These are phyloP conservation scores for Parachlorella kessleri DNA, from an alignment of 139 green algal genomes.

Conservation along the genomic window DNA sequence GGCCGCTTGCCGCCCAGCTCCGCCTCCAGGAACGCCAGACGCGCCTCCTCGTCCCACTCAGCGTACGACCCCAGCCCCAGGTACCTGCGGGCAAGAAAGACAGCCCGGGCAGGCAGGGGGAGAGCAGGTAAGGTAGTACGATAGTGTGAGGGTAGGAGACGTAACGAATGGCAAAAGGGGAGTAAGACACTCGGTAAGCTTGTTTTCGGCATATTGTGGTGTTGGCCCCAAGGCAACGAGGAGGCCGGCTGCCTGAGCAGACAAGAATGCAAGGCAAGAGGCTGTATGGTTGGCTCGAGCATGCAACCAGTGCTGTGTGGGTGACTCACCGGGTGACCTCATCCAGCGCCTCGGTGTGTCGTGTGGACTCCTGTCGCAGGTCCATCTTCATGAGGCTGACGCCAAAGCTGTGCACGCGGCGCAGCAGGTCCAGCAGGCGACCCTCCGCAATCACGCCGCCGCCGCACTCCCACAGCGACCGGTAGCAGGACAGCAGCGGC, in stretches of 20 bases:
- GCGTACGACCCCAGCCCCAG: slow-evolving; percentile 85
- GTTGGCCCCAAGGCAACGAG: no score
- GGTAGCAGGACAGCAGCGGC: slow-evolving; percentile 86
- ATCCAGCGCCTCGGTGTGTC: slow-evolving; percentile 87
- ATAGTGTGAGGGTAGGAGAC: neutral
- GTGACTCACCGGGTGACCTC: slow-evolving; percentile 77
- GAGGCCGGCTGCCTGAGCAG: no score
- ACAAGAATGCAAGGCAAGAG: no score
- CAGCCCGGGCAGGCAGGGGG: neutral
- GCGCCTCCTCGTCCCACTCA: slow-evolving; percentile 72
- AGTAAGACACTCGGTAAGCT: neutral
- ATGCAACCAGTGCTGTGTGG: no score
- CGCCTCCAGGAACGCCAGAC: slow-evolving; percentile 65
- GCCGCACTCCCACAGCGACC: slow-evolving; percentile 86
- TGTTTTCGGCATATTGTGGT: no score
- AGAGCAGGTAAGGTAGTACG: no score
- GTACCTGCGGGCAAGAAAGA: slow-evolving; percentile 64
- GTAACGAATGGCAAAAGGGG: neutral
- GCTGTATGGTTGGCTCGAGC: no score
- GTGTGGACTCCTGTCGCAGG: slow-evolving; percentile 88
- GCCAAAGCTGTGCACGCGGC: slow-evolving; percentile 88
- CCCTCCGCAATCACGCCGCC: slow-evolving; percentile 89
- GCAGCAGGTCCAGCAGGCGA: slow-evolving; percentile 90
- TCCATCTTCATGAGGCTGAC: slow-evolving; percentile 95
- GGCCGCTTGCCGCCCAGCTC: slow-evolving; percentile 74